Percentiles rank a stretch among this genome's conserved stretches.
These are phyloP conservation scores for Leonotis leonurus DNA, from an alignment of 257 asterid genomes.

Conservation along the genomic window DNA sequence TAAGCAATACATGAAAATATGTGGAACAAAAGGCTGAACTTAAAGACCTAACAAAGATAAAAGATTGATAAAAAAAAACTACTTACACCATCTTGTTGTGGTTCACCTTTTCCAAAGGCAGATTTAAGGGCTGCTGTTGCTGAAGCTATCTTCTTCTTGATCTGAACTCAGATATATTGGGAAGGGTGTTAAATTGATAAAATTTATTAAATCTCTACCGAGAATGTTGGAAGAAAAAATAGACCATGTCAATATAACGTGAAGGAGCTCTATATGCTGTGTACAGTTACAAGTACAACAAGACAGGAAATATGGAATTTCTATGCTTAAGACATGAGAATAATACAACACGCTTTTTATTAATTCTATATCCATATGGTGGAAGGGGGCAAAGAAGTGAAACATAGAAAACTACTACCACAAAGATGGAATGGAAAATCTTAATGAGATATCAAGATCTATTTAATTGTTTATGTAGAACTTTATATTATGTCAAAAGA, in stretches of 20 bases:
- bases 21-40: neutral
- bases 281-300: neutral
- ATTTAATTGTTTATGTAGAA: neutral
- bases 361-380: neutral
- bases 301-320: neutral
- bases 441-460: neutral
- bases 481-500: neutral
- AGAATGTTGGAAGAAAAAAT: neutral
- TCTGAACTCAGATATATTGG: conserved; percentile 27
- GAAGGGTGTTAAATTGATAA: conserved; percentile 5
- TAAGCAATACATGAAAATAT: neutral
- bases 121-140: conserved; percentile 63
- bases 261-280: neutral
- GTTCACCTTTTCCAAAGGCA: conserved; percentile 49
- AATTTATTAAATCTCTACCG: neutral
- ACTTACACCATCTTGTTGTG: conserved; percentile 43
- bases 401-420: neutral
- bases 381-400: neutral
- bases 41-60: neutral
- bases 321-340: neutral
- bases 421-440: neutral
- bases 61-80: neutral
- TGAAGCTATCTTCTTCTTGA: conserved; percentile 61
- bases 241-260: neutral
- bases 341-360: neutral